A percentile compares a stretch with the other conserved stretches of the same genome.
Evolutionary conservation across 2,329 filamentous ascomycete genomes (phyloP).

Genomic region (Calonectria ilicicola): DNA sequence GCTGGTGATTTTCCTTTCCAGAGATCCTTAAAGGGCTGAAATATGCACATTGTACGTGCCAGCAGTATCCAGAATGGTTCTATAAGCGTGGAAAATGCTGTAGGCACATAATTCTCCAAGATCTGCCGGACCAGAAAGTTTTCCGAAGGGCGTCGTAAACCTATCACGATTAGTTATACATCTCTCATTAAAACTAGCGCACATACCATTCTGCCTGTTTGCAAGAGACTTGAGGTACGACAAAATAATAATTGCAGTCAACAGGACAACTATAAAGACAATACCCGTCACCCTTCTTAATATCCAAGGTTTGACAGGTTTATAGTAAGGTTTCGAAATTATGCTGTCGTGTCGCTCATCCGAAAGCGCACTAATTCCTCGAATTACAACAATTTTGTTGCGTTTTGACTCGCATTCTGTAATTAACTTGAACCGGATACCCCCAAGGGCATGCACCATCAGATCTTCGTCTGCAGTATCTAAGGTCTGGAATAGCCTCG

Average conservation of each 20-base stretch:
- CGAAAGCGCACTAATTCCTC: too few relatives aligned
- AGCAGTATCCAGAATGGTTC: constrained; percentile 19
- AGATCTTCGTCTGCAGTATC: neutral
- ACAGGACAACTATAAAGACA: neutral
- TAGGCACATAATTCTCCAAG: too few relatives aligned
- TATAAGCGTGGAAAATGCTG: neutral
- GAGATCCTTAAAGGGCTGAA: constrained; percentile 13
- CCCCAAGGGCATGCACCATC: neutral
- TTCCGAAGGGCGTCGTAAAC: neutral
- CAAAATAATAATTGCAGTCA: neutral
- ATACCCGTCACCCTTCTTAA: neutral
- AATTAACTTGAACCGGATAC: neutral
- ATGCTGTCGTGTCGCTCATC: neutral
- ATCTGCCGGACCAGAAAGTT: neutral
- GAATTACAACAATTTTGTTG: neutral
- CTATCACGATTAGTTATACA: neutral
- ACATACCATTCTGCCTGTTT: neutral
- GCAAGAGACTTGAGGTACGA: neutral
- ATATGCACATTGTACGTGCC: constrained; percentile 5
- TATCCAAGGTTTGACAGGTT: constrained; percentile 1
- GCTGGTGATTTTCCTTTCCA: neutral
- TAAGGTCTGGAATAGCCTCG: neutral
- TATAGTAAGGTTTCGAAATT: neutral
- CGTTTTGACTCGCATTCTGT: neutral
- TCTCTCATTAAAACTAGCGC: neutral